These are phyloP conservation scores for Biscogniauxia sp. DNA, from an alignment of 2,329 filamentous ascomycete genomes.

Conservation along the genomic window DNA sequence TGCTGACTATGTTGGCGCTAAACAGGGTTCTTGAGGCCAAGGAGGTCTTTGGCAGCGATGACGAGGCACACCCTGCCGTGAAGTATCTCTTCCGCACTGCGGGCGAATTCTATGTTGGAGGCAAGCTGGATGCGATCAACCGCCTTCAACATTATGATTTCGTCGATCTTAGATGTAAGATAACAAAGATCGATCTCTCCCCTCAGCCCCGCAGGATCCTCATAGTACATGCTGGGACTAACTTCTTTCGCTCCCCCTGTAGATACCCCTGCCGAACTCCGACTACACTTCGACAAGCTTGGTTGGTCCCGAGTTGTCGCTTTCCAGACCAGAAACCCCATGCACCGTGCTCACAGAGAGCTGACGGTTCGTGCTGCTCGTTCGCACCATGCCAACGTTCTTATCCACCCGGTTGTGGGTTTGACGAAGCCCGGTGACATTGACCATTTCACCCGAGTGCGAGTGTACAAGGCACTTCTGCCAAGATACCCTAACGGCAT, in stretches of 20 bases:
- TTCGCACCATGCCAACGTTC: slow-evolving; percentile 93
- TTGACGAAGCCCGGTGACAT: slow-evolving; percentile 99
- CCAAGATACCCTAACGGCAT: slow-evolving; percentile 98
- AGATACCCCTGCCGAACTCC: slow-evolving; percentile 93
- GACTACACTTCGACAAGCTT: slow-evolving; percentile 97
- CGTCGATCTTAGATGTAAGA: slow-evolving; percentile 86
- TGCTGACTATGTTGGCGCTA: slow-evolving; percentile 17
- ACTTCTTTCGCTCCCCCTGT: slow-evolving; percentile 1
- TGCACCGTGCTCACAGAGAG: slow-evolving; percentile 98
- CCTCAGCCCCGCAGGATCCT: neutral
- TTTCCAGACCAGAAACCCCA: slow-evolving; percentile 98
- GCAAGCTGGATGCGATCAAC: slow-evolving; percentile 94
- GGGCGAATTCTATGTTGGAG: slow-evolving; percentile 88
- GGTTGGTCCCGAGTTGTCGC: slow-evolving; percentile 97
- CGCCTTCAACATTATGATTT: slow-evolving; percentile 98
- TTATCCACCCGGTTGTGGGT: slow-evolving; percentile 98
- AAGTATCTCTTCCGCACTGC: slow-evolving; percentile 81
- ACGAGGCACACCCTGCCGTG: slow-evolving; percentile 87
- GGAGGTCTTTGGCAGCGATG: slow-evolving; percentile 89
- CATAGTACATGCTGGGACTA: slow-evolving; percentile 11
- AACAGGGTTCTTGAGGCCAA: slow-evolving; percentile 80
- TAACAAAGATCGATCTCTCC: neutral
- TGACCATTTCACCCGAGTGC: slow-evolving; percentile 98
- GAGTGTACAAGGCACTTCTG: slow-evolving; percentile 95
- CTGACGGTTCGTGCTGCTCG: slow-evolving; percentile 95